Evolutionary conservation across 2,329 filamentous ascomycete genomes (phyloP).

Genomic region (Colletotrichum theobromicola): DNA sequence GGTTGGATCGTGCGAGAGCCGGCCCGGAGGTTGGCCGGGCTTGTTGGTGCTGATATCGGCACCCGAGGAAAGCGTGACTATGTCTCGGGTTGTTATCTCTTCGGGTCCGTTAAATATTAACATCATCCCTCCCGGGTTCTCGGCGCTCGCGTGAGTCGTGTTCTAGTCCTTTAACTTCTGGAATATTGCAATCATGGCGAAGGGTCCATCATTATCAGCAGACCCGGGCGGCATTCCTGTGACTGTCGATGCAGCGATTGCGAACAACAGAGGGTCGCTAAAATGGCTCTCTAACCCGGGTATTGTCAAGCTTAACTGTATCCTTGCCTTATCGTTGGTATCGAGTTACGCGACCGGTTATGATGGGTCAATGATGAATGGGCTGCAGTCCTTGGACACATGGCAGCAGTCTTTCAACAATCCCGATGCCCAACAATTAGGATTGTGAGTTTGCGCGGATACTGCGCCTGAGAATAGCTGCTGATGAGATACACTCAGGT

Average conservation of each 20-base stretch:
- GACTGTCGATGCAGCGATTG: conserved; percentile 12
- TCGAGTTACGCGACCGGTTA: conserved; percentile 24
- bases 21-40: conserved; percentile 11
- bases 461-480: rapidly evolving
- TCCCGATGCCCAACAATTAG: conserved; percentile 30
- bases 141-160: background rate
- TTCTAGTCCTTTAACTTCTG: background rate
- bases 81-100: background rate
- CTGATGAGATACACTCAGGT: conserved; percentile 3
- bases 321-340: conserved; percentile 4
- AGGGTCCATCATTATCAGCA: background rate
- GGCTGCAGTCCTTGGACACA: conserved; percentile 38
- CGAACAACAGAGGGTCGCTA: background rate
- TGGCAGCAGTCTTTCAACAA: conserved; percentile 42
- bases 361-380: conserved; percentile 46
- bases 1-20: background rate
- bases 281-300: conserved; percentile 11
- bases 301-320: conserved; percentile 7
- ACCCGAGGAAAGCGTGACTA: background rate
- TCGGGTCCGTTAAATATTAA: background rate
- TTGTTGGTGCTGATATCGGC: background rate
- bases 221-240: conserved; percentile 10
- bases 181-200: background rate
- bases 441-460: conserved; percentile 20
- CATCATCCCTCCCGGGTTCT: background rate